Evolutionary conservation across 441 rosid species (phyloP).

Genomic region (Adansonia grandidieri): DNA sequence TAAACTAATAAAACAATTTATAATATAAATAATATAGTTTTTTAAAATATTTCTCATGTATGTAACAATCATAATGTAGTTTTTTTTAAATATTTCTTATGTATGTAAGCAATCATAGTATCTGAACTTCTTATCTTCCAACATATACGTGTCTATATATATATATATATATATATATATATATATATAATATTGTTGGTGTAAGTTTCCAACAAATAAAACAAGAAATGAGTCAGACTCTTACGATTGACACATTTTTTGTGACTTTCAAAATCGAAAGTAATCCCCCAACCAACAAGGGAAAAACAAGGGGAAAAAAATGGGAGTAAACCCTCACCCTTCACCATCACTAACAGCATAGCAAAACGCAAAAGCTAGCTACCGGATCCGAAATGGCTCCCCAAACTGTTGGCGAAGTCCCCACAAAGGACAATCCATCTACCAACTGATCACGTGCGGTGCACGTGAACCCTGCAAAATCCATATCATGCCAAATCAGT

Average conservation of each 20-base stretch:
- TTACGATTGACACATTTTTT: neutral
- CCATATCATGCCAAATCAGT: neutral
- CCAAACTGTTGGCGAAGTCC: conserved; percentile 14
- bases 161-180: too few relatives aligned
- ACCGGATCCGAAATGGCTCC: neutral
- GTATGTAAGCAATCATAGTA: too few relatives aligned
- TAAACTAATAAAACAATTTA: too few relatives aligned
- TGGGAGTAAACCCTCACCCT: neutral
- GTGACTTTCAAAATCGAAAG: neutral
- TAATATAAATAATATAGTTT: too few relatives aligned
- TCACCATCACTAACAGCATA: neutral
- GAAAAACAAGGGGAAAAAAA: neutral
- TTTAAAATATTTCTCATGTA: too few relatives aligned
- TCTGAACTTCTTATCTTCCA: too few relatives aligned
- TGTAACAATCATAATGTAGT: too few relatives aligned
- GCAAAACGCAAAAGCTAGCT: neutral
- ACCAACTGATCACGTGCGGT: conserved; percentile 16
- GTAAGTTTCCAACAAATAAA: neutral
- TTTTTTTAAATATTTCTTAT: too few relatives aligned
- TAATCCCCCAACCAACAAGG: neutral
- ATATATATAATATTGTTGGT: too few relatives aligned
- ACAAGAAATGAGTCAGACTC: neutral
- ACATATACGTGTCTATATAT: neutral
- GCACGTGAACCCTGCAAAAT: conserved; percentile 8
- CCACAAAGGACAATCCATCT: neutral